These are phyloP conservation scores for Trichoderma sp. DNA, from an alignment of 2,329 filamentous ascomycete genomes.

Conservation along the genomic window DNA sequence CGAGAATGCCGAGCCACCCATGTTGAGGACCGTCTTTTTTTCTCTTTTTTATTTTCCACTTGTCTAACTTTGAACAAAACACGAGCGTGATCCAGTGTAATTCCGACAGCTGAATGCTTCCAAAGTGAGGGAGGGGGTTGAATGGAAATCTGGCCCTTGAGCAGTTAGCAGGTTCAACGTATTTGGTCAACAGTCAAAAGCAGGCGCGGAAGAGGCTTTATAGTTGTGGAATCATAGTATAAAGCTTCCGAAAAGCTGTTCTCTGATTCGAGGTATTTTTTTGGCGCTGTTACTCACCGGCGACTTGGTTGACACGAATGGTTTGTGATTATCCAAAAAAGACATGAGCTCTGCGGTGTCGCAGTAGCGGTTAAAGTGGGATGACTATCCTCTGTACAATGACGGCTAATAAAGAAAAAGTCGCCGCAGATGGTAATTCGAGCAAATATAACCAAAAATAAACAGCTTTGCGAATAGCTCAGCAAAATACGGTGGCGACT, in stretches of 20 bases:
- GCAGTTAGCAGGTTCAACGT: background rate
- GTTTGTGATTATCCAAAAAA: background rate
- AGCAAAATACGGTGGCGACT: background rate
- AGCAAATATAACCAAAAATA: background rate
- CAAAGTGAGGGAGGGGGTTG: background rate
- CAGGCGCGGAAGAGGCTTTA: background rate
- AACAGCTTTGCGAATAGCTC: background rate
- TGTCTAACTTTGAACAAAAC: background rate
- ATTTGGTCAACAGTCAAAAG: background rate
- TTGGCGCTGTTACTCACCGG: background rate
- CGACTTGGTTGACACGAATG: background rate
- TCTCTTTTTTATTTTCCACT: background rate
- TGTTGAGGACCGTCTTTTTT: constrained; percentile 31
- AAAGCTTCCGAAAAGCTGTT: background rate
- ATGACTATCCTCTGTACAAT: background rate
- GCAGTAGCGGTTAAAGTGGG: background rate
- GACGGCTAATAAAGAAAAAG: background rate
- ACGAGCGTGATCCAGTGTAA: background rate
- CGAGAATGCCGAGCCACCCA: constrained; percentile 65
- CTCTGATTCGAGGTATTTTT: background rate
- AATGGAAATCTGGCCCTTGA: background rate
- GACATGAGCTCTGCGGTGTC: background rate
- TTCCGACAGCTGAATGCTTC: too few species aligned
- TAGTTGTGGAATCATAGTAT: background rate
- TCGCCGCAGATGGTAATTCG: background rate